Evolutionary conservation across 306 rosid species (phyloP).

Genomic region (Carpinus fangiana): DNA sequence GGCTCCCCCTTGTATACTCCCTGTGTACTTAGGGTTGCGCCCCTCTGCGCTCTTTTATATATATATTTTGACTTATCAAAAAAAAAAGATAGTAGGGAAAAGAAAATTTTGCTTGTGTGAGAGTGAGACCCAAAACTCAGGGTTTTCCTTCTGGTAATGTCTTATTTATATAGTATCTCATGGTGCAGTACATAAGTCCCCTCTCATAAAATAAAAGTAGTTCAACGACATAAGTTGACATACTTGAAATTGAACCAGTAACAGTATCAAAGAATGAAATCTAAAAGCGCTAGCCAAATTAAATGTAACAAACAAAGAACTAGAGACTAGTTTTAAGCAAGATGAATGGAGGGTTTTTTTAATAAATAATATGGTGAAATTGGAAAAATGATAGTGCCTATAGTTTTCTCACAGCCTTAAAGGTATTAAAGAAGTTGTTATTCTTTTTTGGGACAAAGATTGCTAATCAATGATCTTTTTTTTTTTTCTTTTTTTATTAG

Average conservation of each 20-base stretch:
- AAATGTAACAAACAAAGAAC: not conserved
- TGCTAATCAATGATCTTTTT: no score
- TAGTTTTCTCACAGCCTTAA: not conserved
- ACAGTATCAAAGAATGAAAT: not conserved
- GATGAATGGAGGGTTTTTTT: not conserved
- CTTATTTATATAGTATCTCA: no score
- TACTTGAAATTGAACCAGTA: conserved; percentile 16
- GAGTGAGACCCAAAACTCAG: no score
- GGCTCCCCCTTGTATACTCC: no score
- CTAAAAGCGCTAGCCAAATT: not conserved
- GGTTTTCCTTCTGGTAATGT: no score
- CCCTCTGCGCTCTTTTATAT: no score
- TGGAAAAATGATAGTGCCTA: not conserved
- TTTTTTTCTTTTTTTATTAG: not conserved
- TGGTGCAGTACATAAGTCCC: no score
- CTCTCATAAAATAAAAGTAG: no score
- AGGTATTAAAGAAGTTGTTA: not conserved
- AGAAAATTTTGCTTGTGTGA: no score
- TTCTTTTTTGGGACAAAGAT: not conserved
- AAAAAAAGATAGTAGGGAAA: no score
- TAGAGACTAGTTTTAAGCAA: not conserved
- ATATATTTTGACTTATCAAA: no score
- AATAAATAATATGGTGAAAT: not conserved
- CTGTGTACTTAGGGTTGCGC: no score
- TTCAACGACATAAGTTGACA: not conserved